Conservation (phyloP, 192 early-diverging fungal species). For the Coemansia sp. region DNA sequence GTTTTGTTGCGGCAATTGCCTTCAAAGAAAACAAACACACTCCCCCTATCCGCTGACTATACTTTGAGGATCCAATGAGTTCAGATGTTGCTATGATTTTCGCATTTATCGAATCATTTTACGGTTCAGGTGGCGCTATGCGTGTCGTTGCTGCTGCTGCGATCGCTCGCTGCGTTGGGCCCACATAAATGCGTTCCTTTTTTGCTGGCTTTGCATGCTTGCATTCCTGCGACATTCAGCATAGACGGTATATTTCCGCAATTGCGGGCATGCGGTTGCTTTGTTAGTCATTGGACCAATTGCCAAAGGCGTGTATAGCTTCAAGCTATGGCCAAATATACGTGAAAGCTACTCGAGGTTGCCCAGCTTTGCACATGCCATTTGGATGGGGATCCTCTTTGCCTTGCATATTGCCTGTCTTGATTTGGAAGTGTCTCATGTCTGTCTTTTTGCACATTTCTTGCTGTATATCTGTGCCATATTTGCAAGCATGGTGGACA, state of each 20-base stretch:
- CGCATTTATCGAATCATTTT: not conserved
- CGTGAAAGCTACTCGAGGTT: not conserved
- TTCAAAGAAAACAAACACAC: too few relatives aligned
- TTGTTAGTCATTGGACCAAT: not conserved
- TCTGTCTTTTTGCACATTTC: too few relatives aligned
- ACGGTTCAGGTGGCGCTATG: conserved; percentile 2
- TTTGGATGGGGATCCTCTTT: too few relatives aligned
- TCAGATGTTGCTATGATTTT: not conserved
- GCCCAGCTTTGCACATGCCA: too few relatives aligned
- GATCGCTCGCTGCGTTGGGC: conserved; percentile 1
- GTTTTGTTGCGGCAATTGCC: too few relatives aligned
- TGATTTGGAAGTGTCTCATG: too few relatives aligned
- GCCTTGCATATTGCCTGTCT: not conserved
- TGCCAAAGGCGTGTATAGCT: not conserved
- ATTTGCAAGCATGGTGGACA: not conserved
- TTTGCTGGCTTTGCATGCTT: not conserved
- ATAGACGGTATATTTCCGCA: not conserved
- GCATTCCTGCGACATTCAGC: not conserved
- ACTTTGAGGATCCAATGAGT: too few relatives aligned
- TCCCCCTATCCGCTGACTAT: too few relatives aligned
- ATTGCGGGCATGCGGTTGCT: not conserved
- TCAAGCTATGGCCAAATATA: not conserved
- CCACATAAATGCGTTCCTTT: not conserved
- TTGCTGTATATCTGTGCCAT: too few relatives aligned
- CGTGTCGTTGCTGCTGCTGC: not conserved